Base-by-base conservation (phyloP, 768 basidiomycete species). In the Boletellus emodensis region DNA sequence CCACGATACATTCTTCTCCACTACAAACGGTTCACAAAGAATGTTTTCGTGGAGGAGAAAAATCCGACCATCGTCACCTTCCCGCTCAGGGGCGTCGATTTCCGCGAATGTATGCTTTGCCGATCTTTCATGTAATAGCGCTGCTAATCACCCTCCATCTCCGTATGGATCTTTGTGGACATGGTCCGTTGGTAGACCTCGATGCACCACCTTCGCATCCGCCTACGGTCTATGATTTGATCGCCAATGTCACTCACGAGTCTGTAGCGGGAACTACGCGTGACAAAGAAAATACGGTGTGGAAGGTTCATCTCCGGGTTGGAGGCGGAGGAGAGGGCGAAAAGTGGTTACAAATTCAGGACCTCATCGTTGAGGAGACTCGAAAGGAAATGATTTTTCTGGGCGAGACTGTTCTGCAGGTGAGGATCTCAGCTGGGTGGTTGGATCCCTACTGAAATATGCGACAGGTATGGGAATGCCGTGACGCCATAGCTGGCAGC, bases 31-130 rank as follows among this genome's bases (percentile, higher is more conserved):
- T 99, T 98, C 72, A 94, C 91, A 20, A 96, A 90, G 67, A 99
- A 98, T 67, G 78, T 78, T 46, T 97, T 98, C 61, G 94, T 97
- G 6, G 95, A 97, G 68, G 96, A 99, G 69, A 96, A 96, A 71
- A 99, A 99, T 62, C 95, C 95, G 8, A 99, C 96, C 1, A 94
- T 99, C 53, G 90, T 99, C 58, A 99, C 95, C 64, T 99, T 96
- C 63, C 95, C 95, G 3, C 75, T 97, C 22, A 81, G 89, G 51
- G 94, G 95, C 4, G 79, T 98, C 17, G 95, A 99, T 69, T 87
- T 99, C 67, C 75, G 73, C 60, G 93, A 93, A 44, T 97, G 96
- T 96, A 67, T 61, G 93, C 75, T 8, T 36, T 54, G 48, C 61
- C 51, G 56, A 54, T 55, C 55, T 52, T 55, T 58, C 56, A 59